Base-by-base conservation (phyloP, 73 alveolate genomes). In the Paramecium sonneborni region DNA sequence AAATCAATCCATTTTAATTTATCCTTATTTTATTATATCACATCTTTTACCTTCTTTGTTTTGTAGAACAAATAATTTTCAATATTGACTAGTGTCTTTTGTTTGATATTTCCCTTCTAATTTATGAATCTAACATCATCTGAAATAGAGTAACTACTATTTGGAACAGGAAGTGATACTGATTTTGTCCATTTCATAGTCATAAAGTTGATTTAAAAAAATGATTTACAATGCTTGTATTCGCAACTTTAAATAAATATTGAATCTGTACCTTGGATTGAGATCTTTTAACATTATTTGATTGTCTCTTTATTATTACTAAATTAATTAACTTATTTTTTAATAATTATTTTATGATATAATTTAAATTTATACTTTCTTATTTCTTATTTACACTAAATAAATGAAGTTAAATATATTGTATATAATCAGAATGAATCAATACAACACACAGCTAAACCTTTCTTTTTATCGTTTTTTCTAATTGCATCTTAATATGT, bases 401-500 rank as follows among this genome's bases (percentile, higher is more conserved):
- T 12, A 23, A 34, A 23, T 32, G 8, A 34, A 67, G 46, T 32
- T 67, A 24, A 26, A 30, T 67, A 67, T 67, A 26, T 67, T 34
- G n/a, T 21, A 67, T 32, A 67, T 67, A 67, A 67, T 74, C 56
- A 37, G 57, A 74, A 37, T 74, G 67, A 69, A 88, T 88, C 94
- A 44, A 69, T 34, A 28, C 94, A 88, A 82, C 94, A 88, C 37
- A 88, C 74, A 23, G 88, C 94, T 9, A 88, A 69, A 34, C 94
- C 94, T 88, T 69, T 58, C 55, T 68, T 69, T 24, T 88, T n/a
- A 6, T 37, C 85, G 62, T 88, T 85, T 28, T 70, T 34, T 30
- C 90, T 68, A 12, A 88, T 43, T 72, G 76, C 44, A 39, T 88
- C 85, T 24, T 88, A 69, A 72, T 88, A 88, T 30, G 94, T 88